These are phyloP conservation scores for Paraphysoderma sedebokerense DNA, from an alignment of 371 early-diverging fungal genomes.

Conservation along the genomic window DNA sequence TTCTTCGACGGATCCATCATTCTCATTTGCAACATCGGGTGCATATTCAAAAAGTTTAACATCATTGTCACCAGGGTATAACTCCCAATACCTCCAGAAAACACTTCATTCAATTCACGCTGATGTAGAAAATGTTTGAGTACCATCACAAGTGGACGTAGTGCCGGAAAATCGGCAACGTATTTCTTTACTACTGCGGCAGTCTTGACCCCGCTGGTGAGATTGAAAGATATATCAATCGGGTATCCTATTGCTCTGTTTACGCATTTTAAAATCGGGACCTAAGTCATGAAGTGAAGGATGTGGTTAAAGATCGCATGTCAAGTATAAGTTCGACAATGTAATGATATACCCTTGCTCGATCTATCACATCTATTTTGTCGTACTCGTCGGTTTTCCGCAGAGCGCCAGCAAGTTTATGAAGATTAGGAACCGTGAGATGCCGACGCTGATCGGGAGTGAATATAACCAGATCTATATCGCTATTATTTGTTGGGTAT, in stretches of 20 bases:
- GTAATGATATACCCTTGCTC: slow-evolving; percentile 21
- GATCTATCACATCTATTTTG: slow-evolving; percentile 24
- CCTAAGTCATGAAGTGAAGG: slow-evolving; percentile 16
- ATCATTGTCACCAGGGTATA: slow-evolving; percentile 75
- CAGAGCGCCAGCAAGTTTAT: slow-evolving; percentile 6
- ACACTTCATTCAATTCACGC: slow-evolving; percentile 73
- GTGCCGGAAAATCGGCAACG: slow-evolving; percentile 18
- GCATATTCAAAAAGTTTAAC: slow-evolving; percentile 72
- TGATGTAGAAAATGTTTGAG: slow-evolving; percentile 67
- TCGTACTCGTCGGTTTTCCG: slow-evolving; percentile 3
- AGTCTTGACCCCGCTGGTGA: slow-evolving; percentile 42
- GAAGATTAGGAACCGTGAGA: slow-evolving; percentile 3
- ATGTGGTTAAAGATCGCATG: neutral
- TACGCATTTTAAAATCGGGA: slow-evolving; percentile 83
- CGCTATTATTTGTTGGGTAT: slow-evolving; percentile 24
- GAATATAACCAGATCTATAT: slow-evolving; percentile 58
- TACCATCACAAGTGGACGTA: slow-evolving; percentile 48
- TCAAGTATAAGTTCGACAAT: neutral
- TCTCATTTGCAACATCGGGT: slow-evolving; percentile 56
- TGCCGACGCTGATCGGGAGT: slow-evolving; percentile 7
- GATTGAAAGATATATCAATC: slow-evolving; percentile 75
- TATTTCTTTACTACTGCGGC: slow-evolving; percentile 36
- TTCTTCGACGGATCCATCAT: slow-evolving; percentile 53
- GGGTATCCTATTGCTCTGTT: slow-evolving; percentile 47
- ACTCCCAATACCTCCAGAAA: slow-evolving; percentile 84